phyloP scores from a whole-genome alignment of 305 asterid genomes.

The Coffea humblotiana region DNA sequence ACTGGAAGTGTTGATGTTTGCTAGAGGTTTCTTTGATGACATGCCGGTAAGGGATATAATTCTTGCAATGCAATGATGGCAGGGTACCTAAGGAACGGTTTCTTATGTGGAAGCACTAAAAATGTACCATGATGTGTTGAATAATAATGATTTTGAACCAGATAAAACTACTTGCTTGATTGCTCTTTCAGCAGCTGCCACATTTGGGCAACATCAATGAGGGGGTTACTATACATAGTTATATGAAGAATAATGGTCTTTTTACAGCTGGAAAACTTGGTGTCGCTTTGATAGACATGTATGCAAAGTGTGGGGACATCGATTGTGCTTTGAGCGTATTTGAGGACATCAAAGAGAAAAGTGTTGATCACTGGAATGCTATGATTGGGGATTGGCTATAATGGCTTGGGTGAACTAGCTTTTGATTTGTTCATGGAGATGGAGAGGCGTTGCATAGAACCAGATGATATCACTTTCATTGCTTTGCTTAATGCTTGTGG shows the following conservation, averaged over 20 bases:
- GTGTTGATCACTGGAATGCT: conserved; percentile 75
- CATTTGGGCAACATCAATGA: conserved; percentile 56
- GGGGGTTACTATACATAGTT: conserved; percentile 53
- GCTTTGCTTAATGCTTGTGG: conserved; percentile 76
- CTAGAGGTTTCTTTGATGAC: conserved; percentile 60
- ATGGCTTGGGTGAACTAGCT: conserved; percentile 70
- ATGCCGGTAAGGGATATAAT: conserved; percentile 78
- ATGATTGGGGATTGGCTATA: conserved; percentile 84
- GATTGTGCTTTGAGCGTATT: conserved; percentile 58
- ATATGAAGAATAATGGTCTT: conserved; percentile 48
- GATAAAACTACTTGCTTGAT: conserved; percentile 58
- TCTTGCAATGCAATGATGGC: conserved; percentile 90
- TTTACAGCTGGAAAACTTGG: conserved; percentile 54
- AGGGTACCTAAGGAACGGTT: conserved; percentile 62
- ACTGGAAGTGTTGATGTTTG: conserved; percentile 53
- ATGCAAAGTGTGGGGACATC: conserved; percentile 77
- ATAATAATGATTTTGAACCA: conserved; percentile 43
- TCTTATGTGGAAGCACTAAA: conserved; percentile 53
- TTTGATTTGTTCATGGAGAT: conserved; percentile 69
- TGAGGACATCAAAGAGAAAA: conserved; percentile 44
- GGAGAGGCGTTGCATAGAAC: conserved; percentile 51
- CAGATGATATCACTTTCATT: conserved; percentile 75
- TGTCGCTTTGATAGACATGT: conserved; percentile 76
- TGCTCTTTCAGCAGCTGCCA: conserved; percentile 75
- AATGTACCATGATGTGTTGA: conserved; percentile 61